Conservation (phyloP, 768 basidiomycete species). For the Tulasnella sp. region DNA sequence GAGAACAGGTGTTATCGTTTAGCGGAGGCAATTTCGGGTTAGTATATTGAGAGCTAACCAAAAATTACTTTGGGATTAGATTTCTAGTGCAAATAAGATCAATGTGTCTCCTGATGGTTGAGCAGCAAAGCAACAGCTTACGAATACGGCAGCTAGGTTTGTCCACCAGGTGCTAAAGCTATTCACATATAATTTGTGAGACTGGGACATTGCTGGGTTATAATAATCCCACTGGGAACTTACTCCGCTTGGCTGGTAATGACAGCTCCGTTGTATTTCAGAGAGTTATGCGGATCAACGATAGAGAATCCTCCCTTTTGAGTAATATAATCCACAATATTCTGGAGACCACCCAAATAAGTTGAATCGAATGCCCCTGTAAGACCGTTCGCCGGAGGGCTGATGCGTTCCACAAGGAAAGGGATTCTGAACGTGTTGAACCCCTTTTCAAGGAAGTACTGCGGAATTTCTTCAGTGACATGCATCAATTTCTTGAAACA, state of each 20-base stretch:
- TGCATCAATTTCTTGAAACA: background rate
- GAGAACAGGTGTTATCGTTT: constrained; percentile 5
- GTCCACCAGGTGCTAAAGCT: constrained; percentile 33
- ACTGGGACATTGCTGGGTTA: background rate
- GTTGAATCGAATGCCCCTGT: constrained; percentile 41
- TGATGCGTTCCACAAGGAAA: constrained; percentile 46
- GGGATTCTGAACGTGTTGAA: constrained; percentile 52
- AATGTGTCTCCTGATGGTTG: background rate
- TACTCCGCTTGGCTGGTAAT: constrained; percentile 37
- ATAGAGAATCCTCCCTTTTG: constrained; percentile 43
- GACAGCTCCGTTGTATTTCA: constrained; percentile 42
- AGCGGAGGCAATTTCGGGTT: background rate
- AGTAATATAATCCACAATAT: constrained; percentile 46
- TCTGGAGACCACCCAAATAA: constrained; percentile 29
- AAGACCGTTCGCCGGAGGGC: constrained; percentile 40
- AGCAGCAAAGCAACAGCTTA: constrained; percentile 23
- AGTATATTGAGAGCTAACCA: constrained; percentile 38
- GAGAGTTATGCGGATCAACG: constrained; percentile 48
- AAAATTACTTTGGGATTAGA: constrained; percentile 43
- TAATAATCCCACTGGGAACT: constrained; percentile 19
- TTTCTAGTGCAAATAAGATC: constrained; percentile 7
- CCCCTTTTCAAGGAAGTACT: constrained; percentile 42
- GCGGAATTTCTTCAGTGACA: background rate
- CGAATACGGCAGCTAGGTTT: constrained; percentile 43
- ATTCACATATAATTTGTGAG: background rate